A percentile compares a stretch with the other conserved stretches of the same genome.
These are phyloP conservation scores for Saccharum spontaneum DNA, from an alignment of 176 grass and related monocot genomes.

Conservation along the genomic window DNA sequence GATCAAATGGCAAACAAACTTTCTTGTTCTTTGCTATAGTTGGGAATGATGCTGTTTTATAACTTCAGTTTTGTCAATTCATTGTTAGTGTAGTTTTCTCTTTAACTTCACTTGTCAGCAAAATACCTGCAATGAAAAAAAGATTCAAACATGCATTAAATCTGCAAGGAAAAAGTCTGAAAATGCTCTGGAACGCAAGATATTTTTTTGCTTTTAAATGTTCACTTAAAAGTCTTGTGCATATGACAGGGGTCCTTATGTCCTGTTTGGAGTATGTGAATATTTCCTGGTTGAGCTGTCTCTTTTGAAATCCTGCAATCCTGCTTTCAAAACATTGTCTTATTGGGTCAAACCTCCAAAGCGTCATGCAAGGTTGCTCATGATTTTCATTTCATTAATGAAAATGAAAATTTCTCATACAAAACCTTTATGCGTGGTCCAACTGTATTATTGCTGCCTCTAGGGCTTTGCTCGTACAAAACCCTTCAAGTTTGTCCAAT, in stretches of 20 bases:
- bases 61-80: neutral
- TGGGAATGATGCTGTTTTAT: neutral
- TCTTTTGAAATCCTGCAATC: neutral
- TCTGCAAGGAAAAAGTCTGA: neutral
- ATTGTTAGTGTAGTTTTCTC: neutral
- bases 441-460: neutral
- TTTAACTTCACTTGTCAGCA: neutral
- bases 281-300: neutral
- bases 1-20: constrained; percentile 4
- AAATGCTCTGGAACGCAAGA: neutral
- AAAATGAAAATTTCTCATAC: neutral
- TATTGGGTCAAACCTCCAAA: neutral
- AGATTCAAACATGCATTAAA: neutral
- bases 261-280: neutral
- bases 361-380: neutral
- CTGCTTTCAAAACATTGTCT: neutral
- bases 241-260: neutral
- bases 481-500: neutral
- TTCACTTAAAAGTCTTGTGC: neutral
- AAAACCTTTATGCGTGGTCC: neutral
- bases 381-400: neutral
- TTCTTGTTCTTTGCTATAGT: neutral
- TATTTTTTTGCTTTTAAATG: neutral
- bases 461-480: neutral
- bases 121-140: neutral